These are phyloP conservation scores for Scenedesmus sp. DNA, from an alignment of 163 green algal genomes.

Conservation along the genomic window DNA sequence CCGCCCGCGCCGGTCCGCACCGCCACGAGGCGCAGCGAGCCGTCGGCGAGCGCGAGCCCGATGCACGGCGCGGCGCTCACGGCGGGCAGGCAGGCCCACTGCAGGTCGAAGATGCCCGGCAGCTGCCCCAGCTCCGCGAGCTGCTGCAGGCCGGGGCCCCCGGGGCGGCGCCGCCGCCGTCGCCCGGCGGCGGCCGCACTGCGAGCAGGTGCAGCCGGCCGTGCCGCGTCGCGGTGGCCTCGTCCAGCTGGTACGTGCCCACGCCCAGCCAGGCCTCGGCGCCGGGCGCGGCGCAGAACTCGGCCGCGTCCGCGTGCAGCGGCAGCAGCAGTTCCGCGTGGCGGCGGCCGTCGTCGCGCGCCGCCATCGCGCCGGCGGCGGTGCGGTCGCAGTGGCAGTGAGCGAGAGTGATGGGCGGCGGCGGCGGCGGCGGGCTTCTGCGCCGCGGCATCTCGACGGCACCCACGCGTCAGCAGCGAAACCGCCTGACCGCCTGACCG, in stretches of 20 bases:
- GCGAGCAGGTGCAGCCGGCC: constrained; percentile 64
- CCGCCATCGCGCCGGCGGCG: background rate
- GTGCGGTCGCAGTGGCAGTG: too few relatives aligned
- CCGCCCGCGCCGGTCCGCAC: background rate
- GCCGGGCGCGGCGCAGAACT: constrained; percentile 68
- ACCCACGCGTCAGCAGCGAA: too few relatives aligned
- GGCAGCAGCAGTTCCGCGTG: constrained; percentile 56
- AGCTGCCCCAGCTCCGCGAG: constrained; percentile 37
- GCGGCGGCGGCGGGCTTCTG: too few relatives aligned
- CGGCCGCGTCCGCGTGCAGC: constrained; percentile 76
- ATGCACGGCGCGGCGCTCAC: constrained; percentile 32
- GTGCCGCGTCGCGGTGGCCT: constrained; percentile 53
- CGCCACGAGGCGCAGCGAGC: constrained; percentile 57
- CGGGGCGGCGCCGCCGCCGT: background rate
- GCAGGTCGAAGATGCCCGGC: constrained; percentile 83
- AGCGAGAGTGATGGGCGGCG: too few relatives aligned
- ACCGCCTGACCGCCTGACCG: too few relatives aligned
- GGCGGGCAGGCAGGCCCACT: constrained; percentile 59
- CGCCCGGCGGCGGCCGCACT: background rate
- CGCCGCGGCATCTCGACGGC: too few relatives aligned
- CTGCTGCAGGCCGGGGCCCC: background rate
- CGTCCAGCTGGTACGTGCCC: constrained; percentile 83
- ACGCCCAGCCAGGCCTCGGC: constrained; percentile 60
- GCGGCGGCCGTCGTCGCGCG: background rate
- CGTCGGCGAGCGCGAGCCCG: constrained; percentile 67